These are phyloP conservation scores for Wickerhamiella kurtzmanii DNA, from an alignment of 805 yeast genomes.

Conservation along the genomic window DNA sequence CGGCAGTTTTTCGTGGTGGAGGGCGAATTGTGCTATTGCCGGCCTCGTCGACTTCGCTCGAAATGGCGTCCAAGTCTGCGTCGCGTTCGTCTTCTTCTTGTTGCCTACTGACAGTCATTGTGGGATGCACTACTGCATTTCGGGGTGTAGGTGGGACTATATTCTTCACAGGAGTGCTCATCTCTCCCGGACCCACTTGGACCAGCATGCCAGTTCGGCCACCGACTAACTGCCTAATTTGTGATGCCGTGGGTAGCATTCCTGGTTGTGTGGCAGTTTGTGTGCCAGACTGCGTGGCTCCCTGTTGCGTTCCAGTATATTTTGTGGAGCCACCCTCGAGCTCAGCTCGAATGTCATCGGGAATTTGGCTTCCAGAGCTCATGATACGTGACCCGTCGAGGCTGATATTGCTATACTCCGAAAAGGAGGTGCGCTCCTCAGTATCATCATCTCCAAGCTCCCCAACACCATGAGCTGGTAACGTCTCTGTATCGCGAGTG, in stretches of 20 bases:
- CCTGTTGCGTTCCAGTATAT: neutral
- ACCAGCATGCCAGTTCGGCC: neutral
- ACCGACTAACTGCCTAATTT: neutral
- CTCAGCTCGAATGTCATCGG: neutral
- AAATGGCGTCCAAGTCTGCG: neutral
- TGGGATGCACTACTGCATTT: neutral
- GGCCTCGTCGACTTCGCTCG: neutral
- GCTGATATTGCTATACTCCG: neutral
- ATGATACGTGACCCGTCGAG: neutral
- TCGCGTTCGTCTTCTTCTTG: neutral
- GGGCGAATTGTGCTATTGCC: neutral
- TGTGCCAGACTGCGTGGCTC: neutral
- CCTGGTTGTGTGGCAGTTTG: neutral
- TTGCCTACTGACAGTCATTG: too few relatives aligned
- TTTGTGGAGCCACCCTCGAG: neutral
- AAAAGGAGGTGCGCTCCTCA: neutral
- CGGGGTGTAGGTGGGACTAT: neutral
- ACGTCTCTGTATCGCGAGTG: too few relatives aligned
- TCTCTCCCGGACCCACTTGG: neutral
- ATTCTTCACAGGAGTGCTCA: neutral
- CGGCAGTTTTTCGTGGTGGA: neutral
- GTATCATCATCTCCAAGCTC: neutral
- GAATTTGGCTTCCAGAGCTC: neutral
- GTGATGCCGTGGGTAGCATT: neutral
- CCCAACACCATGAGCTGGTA: too few relatives aligned